Percentiles rank a stretch among this genome's conserved stretches.
These are phyloP conservation scores for Trichosporon faecale DNA, from an alignment of 1,284 basidiomycete genomes.

Conservation along the genomic window DNA sequence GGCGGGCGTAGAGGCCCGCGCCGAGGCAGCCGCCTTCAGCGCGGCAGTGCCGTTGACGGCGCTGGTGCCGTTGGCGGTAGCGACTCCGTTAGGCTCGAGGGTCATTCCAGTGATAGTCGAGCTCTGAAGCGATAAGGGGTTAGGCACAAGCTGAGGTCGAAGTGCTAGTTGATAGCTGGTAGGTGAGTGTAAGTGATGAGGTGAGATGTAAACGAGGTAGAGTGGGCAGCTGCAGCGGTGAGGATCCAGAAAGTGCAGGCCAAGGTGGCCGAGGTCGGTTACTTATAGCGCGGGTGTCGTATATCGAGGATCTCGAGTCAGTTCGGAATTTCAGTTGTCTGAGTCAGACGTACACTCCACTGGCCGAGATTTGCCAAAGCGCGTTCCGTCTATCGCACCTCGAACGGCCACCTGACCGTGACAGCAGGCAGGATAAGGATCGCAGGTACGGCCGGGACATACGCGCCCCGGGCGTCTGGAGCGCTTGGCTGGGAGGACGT, in stretches of 20 bases:
- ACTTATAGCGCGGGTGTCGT: not conserved
- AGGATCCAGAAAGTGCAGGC: not conserved
- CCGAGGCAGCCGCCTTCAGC: not conserved
- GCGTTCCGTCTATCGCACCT: not conserved
- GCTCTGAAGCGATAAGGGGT: not conserved
- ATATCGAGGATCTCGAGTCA: constrained; percentile 1
- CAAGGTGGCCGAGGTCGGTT: constrained; percentile 6
- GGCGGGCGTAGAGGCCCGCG: not conserved
- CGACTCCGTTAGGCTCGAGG: not conserved
- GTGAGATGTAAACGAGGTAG: not conserved
- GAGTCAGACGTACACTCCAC: not conserved
- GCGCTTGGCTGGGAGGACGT: not conserved
- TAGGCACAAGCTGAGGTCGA: not conserved
- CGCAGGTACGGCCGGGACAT: not conserved
- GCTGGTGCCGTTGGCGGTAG: not conserved
- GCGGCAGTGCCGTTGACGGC: not conserved
- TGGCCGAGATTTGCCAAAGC: not conserved
- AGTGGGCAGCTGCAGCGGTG: not conserved
- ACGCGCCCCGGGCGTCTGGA: not conserved
- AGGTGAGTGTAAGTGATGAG: not conserved
- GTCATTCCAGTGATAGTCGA: not conserved
- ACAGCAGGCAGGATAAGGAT: not conserved
- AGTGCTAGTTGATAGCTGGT: not conserved
- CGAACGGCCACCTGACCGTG: not conserved
- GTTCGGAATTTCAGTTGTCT: not conserved